Evolutionary conservation across 345 rosid genomes (phyloP), one percentile per base, ranked within the genome.

Genomic region (Salix udensis): DNA sequence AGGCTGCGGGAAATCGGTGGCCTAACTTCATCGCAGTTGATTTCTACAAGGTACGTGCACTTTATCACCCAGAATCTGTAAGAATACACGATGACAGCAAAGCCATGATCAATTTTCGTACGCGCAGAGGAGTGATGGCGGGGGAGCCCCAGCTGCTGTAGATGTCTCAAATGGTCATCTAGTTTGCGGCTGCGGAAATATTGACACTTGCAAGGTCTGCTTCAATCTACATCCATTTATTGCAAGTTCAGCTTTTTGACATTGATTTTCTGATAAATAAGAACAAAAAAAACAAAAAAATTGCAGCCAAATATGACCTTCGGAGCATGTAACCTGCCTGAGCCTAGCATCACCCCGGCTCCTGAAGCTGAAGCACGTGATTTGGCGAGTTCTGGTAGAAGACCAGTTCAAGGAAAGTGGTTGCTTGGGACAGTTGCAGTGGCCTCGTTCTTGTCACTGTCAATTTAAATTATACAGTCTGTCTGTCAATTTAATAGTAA

Each of bases 271-370:
- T 31, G n/a, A 3, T 1, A 12, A 3, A n/a, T 31, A 40, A 2
- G 6, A 2, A 28, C 19, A 7, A 4, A 2, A 34, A 34, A 30
- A n/a, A 30, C 2, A 31, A 1, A 31, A 31, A 31, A n/a, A 30
- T n/a, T 68, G 80, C 82, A 88, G 92, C 85, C 80, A 53, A 88
- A 88, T 72, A 85, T 79, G 91, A 82, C 68, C 34, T 84, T 70
- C 15, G 94, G 89, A 65, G 83, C 12, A 1, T 87, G 92, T 37
- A 46, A 84, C 36, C 2, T 68, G 16, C 83, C 88, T 11, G 78
- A 82, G 76, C 52, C 88, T 1, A 70, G 65, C 1, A 2, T 65
- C 24, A 79, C 78, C 52, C 79, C 87, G 7, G 64, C 62, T 18
- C 77, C 84, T 1, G 53, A 55, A 40, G 2, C 77, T 34, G 68